Evolutionary conservation across 345 rosid species (phyloP).

Genomic region (Microcos paniculata): DNA sequence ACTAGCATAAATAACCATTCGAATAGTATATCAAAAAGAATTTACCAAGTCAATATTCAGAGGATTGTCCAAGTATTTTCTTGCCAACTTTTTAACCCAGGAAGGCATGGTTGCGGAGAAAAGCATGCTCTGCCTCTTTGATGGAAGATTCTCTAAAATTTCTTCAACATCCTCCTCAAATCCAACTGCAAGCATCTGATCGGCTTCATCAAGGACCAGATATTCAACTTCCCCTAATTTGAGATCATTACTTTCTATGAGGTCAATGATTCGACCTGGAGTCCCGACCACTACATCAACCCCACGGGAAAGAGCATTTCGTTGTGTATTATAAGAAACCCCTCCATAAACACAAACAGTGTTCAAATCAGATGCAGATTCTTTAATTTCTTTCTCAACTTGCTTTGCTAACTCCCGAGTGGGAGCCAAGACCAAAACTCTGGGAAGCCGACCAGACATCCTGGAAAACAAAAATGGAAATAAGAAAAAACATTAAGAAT

Average conservation of each 20-base stretch:
- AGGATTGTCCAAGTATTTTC: constrained; percentile 88
- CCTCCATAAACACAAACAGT: constrained; percentile 97
- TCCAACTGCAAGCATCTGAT: constrained; percentile 99
- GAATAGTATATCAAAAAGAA: not conserved
- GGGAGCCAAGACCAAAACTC: constrained; percentile 79
- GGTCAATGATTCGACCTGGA: constrained; percentile 92
- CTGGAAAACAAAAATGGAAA: constrained; percentile 29
- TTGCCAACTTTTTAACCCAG: constrained; percentile 92
- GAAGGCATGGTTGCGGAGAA: constrained; percentile 99
- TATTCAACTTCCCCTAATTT: constrained; percentile 82
- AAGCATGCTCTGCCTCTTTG: constrained; percentile 92
- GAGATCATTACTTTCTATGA: constrained; percentile 73
- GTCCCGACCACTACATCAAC: constrained; percentile 98
- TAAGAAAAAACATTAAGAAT: constrained; percentile 11
- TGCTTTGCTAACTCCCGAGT: constrained; percentile 92
- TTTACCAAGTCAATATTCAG: constrained; percentile 88
- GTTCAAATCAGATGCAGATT: constrained; percentile 79
- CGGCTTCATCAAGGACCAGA: constrained; percentile 99
- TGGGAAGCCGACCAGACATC: constrained; percentile 72
- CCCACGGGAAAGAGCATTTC: constrained; percentile 80
- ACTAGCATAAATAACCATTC: no score
- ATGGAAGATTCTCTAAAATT: constrained; percentile 81
- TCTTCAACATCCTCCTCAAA: constrained; percentile 93
- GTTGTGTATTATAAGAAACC: constrained; percentile 79
- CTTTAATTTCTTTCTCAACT: constrained; percentile 94